Evolutionary conservation across 108 stramenopile genomes (phyloP), one percentile per base, ranked within the genome.

Genomic region (Schizochytrium sp.): DNA sequence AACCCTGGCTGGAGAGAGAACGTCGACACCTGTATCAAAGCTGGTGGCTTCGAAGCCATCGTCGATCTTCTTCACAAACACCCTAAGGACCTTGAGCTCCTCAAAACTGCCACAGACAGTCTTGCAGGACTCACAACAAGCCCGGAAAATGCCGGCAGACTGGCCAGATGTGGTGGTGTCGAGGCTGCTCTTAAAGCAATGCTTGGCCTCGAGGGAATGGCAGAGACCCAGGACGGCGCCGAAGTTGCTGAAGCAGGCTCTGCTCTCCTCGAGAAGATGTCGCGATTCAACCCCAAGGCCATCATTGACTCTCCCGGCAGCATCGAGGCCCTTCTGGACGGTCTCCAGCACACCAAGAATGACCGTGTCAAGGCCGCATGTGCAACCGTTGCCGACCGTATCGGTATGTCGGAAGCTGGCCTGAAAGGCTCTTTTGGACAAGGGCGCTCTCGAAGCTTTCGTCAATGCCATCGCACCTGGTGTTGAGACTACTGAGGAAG

Each of bases 1-100:
- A 83, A 49, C 76, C 50, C 53, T 8, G 76, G 76, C 15, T 83
- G 76, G 76, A 10, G 76, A 8, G 89, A 88, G n/a, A 89, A 89
- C 57, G 55, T 89, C 59, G 8, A 41, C 41, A 58, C 87, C 28
- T 55, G 53, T 41, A 56, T 88, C 28, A 44, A 42, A 17, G n/a
- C 61, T 12, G 89, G 88, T 56, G 89, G 89, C 61, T 10, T 89
- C 7, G 88, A 58, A 15, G 72, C 89, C 44, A 4, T 89, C 83
- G 40, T 89, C 28, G 89, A 5, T n/a, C 53, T 83, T 10, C 2
- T 83, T n/a, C 5, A 55, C 7, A 5, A 83, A 28, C 76, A 83
- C 76, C 76, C 76, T 5, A 49, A 83, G 53, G 76, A 49, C 10
- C 28, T 83, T 47, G 76, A 83, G 50, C 49, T 83, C 50, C 76